phyloP scores from a whole-genome alignment of 441 rosid genomes.

The Adansonia gregorii region DNA sequence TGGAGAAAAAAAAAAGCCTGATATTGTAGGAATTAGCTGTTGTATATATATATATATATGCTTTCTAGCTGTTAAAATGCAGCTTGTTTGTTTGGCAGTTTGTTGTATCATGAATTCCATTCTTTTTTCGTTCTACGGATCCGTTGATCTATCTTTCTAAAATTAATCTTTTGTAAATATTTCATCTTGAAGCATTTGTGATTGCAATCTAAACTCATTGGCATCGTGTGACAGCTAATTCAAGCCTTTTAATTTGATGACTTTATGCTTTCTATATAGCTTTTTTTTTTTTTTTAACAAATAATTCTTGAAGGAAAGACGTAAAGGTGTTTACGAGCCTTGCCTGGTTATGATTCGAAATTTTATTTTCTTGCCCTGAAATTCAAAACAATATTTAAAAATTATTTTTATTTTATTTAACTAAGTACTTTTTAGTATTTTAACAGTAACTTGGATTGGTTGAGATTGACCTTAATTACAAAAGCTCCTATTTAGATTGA shows the following conservation, averaged over 20 bases:
- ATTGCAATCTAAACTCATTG: constrained; percentile 43
- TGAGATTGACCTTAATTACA: too few species aligned
- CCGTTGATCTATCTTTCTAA: constrained; percentile 27
- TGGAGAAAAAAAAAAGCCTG: not conserved
- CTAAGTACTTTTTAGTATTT: too few species aligned
- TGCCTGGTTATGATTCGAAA: too few species aligned
- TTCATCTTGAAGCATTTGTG: constrained; percentile 22
- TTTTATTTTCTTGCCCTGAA: too few species aligned
- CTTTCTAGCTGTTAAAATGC: constrained; percentile 26
- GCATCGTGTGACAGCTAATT: not conserved
- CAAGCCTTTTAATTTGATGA: too few species aligned
- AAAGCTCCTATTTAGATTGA: too few species aligned
- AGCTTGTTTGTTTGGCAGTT: constrained; percentile 32
- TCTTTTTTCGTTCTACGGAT: constrained; percentile 37
- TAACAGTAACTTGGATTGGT: too few species aligned
- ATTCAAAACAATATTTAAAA: too few species aligned
- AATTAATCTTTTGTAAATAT: constrained; percentile 48
- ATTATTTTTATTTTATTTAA: too few species aligned
- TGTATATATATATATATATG: constrained; percentile 32
- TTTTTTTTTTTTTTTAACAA: not conserved
- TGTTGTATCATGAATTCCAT: constrained; percentile 27
- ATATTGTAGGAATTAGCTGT: constrained; percentile 31
- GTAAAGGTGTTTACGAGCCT: too few species aligned
- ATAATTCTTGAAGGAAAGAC: too few species aligned
- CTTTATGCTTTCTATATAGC: not conserved